phyloP scores from a whole-genome alignment of 768 basidiomycete genomes.

The Nidula microcarpa region DNA sequence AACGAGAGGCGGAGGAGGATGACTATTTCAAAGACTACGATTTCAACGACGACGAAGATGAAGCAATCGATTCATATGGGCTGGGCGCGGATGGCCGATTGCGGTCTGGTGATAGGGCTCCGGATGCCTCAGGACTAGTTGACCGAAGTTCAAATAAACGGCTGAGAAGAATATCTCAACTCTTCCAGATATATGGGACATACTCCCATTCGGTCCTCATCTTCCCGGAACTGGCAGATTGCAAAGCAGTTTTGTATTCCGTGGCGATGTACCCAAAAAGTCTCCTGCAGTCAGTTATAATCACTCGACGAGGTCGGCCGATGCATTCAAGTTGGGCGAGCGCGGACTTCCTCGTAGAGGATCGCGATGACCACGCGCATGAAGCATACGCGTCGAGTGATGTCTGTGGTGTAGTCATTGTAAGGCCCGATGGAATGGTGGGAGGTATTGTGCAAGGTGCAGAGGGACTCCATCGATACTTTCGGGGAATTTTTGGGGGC shows the following conservation, averaged over 20 bases:
- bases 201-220: conserved; percentile 38
- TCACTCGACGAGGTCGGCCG: conserved; percentile 13
- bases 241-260: conserved; percentile 9
- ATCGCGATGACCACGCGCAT: conserved; percentile 33
- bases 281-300: conserved; percentile 21
- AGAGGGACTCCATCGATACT: conserved; percentile 28
- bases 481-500: conserved; percentile 22
- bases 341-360: conserved; percentile 30
- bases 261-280: conserved; percentile 15
- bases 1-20: conserved; percentile 7
- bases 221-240: conserved; percentile 22
- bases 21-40: conserved; percentile 9
- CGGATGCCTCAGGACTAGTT: conserved; percentile 33
- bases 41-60: conserved; percentile 11
- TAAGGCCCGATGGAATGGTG: conserved; percentile 44
- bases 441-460: conserved; percentile 33
- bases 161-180: conserved; percentile 12
- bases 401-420: conserved; percentile 27
- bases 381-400: conserved; percentile 28
- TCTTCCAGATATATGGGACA: conserved; percentile 32
- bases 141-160: conserved; percentile 9
- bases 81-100: conserved; percentile 17
- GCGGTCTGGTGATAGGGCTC: conserved; percentile 41
- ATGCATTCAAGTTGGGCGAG: conserved; percentile 4
- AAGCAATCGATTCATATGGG: conserved; percentile 22